Evolutionary conservation across 2,329 filamentous ascomycete species (phyloP).

Genomic region (Hirsutella rhossiliensis): DNA sequence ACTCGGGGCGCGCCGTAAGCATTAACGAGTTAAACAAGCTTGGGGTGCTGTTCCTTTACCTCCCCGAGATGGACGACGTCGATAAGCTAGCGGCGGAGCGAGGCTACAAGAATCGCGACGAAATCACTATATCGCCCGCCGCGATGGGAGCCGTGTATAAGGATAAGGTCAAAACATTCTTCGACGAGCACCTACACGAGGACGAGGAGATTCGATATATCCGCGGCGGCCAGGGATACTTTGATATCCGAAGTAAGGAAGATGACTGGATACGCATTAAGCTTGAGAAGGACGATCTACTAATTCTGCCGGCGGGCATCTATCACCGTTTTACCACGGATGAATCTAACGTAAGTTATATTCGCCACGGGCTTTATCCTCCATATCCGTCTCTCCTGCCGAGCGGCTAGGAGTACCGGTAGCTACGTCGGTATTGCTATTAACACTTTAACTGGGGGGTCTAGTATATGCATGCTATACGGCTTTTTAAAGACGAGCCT

Average conservation of each 20-base stretch:
- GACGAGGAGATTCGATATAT: conserved; percentile 98
- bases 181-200: conserved; percentile 91
- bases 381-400: not conserved
- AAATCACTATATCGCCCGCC: conserved; percentile 76
- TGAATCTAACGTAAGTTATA: conserved; percentile 61
- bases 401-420: not conserved
- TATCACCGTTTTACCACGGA: conserved; percentile 98
- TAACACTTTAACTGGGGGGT: too few relatives aligned
- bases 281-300: conserved; percentile 77
- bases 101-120: conserved; percentile 87
- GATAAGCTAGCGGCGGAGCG: conserved; percentile 63
- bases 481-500: conserved; percentile 94
- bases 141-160: conserved; percentile 84
- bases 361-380: not conserved
- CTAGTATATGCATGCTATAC: conserved; percentile 93
- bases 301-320: conserved; percentile 88
- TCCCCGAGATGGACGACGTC: conserved; percentile 53
- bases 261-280: conserved; percentile 85
- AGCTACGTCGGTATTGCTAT: too few relatives aligned
- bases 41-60: conserved; percentile 69
- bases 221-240: conserved; percentile 76
- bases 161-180: conserved; percentile 87
- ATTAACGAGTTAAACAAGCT: conserved; percentile 55
- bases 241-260: conserved; percentile 73
- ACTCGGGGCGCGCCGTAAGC: conserved; percentile 63